Evolutionary conservation across 139 green algal genomes (phyloP).

Genomic region (Dunaliella sp.): DNA sequence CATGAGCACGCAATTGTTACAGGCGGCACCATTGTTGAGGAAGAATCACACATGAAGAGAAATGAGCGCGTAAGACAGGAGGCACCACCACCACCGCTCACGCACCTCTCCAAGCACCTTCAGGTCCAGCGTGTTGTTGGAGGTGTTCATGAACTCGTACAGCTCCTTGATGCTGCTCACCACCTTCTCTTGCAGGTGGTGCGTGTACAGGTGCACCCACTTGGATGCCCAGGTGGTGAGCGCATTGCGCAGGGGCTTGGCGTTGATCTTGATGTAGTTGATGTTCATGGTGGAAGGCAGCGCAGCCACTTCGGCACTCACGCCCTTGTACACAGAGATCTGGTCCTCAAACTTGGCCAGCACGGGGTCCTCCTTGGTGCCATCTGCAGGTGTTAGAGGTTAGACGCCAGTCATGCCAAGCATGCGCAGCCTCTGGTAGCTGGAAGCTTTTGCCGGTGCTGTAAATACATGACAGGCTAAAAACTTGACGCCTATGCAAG

Average conservation of each 20-base stretch:
- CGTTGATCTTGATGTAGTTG: conserved; percentile 81
- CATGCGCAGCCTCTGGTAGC: background rate
- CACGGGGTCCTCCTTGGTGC: conserved; percentile 62
- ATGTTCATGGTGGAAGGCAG: conserved; percentile 60
- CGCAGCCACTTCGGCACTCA: conserved; percentile 66
- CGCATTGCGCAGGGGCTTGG: conserved; percentile 75
- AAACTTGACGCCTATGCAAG: no score
- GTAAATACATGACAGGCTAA: no score
- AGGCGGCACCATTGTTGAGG: no score
- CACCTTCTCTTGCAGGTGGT: conserved; percentile 75
- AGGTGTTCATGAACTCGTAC: conserved; percentile 79
- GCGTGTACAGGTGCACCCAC: conserved; percentile 86
- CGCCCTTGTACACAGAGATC: conserved; percentile 58
- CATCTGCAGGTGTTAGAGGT: no score
- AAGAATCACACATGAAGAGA: no score
- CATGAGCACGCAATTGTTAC: no score
- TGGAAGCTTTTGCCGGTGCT: no score
- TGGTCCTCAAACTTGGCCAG: conserved; percentile 79
- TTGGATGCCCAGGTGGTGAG: conserved; percentile 59
- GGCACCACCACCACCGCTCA: background rate
- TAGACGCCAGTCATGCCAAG: no score
- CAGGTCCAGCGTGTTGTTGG: conserved; percentile 64
- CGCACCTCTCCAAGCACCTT: conserved; percentile 47
- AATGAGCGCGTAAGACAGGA: no score
- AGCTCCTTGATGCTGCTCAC: conserved; percentile 67